Conservation (phyloP, 2,329 filamentous ascomycete species). For the Fusarium illudens region DNA sequence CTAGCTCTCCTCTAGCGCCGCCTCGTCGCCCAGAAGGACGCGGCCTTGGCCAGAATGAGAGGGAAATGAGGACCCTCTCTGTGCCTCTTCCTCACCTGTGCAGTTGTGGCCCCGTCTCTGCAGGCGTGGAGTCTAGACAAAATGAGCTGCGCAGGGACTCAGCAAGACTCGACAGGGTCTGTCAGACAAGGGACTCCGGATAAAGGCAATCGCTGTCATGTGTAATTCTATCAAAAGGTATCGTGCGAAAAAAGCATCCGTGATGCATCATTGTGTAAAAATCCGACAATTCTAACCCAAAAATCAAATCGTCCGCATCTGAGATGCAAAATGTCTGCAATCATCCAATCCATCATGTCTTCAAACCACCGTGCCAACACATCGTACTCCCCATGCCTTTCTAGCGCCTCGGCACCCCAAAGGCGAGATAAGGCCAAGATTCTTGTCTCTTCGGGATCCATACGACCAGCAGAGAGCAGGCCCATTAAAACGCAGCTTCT, state of each 20-base stretch:
- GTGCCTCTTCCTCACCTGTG: background rate
- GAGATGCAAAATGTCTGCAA: conserved; percentile 7
- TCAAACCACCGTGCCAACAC: conserved; percentile 32
- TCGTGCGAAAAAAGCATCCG: conserved; percentile 32
- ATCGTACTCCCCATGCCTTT: conserved; percentile 14
- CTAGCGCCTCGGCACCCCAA: conserved; percentile 13
- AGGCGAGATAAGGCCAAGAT: conserved; percentile 16
- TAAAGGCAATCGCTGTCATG: conserved; percentile 1
- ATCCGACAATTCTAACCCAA: conserved; percentile 20
- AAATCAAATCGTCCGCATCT: background rate
- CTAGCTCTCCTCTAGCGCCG: background rate
- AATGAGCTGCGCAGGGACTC: background rate
- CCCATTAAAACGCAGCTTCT: conserved; percentile 38
- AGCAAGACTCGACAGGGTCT: background rate
- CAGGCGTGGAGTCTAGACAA: background rate
- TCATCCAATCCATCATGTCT: conserved; percentile 38
- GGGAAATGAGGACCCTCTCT: conserved; percentile 2
- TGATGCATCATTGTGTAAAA: conserved; percentile 16
- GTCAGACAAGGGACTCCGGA: background rate
- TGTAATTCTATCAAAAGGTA: conserved; percentile 36
- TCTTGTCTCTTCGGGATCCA: conserved; percentile 5
- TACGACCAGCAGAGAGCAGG: conserved; percentile 30
- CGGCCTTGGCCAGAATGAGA: background rate
- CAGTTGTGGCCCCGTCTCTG: background rate
- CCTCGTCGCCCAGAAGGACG: background rate